These are phyloP conservation scores for Metarhizium rileyi DNA, from an alignment of 2,329 filamentous ascomycete species.

Conservation along the genomic window DNA sequence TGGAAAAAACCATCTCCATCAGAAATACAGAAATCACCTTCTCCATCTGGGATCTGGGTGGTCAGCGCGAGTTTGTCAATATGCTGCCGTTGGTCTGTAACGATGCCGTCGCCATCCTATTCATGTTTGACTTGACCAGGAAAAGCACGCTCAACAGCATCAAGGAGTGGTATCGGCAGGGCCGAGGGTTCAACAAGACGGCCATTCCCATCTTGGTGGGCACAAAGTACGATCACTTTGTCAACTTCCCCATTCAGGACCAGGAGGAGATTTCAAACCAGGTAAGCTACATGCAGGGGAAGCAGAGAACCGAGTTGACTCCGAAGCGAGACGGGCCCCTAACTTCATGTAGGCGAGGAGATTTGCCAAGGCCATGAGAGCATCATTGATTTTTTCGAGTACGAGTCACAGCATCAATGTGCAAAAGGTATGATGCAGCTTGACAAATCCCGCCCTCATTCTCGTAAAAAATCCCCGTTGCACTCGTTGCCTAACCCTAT, in stretches of 20 bases:
- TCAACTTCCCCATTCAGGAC: slow-evolving; percentile 94
- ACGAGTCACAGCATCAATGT: slow-evolving; percentile 99
- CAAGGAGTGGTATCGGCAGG: slow-evolving; percentile 99
- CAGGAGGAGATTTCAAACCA: slow-evolving; percentile 98
- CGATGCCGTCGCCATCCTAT: slow-evolving; percentile 93
- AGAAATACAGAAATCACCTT: slow-evolving; percentile 99
- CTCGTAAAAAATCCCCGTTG: not conserved
- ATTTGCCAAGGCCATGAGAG: slow-evolving; percentile 97
- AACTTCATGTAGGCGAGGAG: slow-evolving; percentile 59
- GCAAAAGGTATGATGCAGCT: slow-evolving; percentile 60
- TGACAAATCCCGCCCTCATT: not conserved
- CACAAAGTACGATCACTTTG: slow-evolving; percentile 98
- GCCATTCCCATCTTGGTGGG: slow-evolving; percentile 97
- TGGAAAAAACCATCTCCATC: slow-evolving; percentile 99
- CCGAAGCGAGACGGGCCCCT: not conserved
- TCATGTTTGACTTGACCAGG: slow-evolving; percentile 98
- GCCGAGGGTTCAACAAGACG: slow-evolving; percentile 97
- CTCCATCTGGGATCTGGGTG: slow-evolving; percentile 97
- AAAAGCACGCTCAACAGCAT: slow-evolving; percentile 99
- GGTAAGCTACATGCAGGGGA: slow-evolving; percentile 36
- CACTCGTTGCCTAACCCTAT: slow-evolving; percentile 3
- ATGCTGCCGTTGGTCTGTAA: slow-evolving; percentile 99
- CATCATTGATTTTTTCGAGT: slow-evolving; percentile 94
- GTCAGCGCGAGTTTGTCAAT: slow-evolving; percentile 98
- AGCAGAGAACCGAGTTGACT: not conserved